Base-by-base conservation (phyloP, 75 land plant species). In the Pinus albicaulis region DNA sequence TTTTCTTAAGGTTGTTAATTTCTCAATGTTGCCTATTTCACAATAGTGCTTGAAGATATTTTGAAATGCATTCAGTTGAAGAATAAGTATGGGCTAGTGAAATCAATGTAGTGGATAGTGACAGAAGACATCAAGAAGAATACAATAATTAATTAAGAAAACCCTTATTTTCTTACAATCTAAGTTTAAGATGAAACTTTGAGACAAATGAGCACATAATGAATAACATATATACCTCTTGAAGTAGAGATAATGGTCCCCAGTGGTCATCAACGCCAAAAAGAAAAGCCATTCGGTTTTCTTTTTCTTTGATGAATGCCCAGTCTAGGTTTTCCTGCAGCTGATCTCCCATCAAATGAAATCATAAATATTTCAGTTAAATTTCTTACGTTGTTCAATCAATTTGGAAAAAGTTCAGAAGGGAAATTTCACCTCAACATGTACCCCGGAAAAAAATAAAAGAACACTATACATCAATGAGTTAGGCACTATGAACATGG, bases 211-310 rank as follows among this genome's bases (percentile, higher is more conserved):
- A 48, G 53, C 53, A 48, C 53, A 48, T 1, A 48, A 48, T 48
- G 12, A 10, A 48, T 10, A 48, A 10, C 53, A 41, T 68, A 13
- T 60, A 36, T 79, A 95, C 98, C 93, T 95, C 88, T 75, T 93
- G 91, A 72, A 82, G 86, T 74, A 89, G 74, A 20, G 91, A 73
- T 69, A 93, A 75, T 15, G 98, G 98, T 11, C 94, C 98, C 98
- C 98, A 95, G 69, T 95, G 98, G 77, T 95, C 98, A 81, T 95
- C 87, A 59, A 56, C 74, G 15, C 98, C 94, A 84, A 91, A 93
- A 56, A 95, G 80, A 78, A 95, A 81, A n/a, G 90, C 85, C 26
- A 91, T 81, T 41, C 77, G 77, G n/a, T 63, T 76, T 68, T 81
- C 76, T 28, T 86, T 88, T 53, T 74, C 86, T 82, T 78, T 88